phyloP scores from a whole-genome alignment of 345 rosid species.

The Rhodamnia argentea region DNA sequence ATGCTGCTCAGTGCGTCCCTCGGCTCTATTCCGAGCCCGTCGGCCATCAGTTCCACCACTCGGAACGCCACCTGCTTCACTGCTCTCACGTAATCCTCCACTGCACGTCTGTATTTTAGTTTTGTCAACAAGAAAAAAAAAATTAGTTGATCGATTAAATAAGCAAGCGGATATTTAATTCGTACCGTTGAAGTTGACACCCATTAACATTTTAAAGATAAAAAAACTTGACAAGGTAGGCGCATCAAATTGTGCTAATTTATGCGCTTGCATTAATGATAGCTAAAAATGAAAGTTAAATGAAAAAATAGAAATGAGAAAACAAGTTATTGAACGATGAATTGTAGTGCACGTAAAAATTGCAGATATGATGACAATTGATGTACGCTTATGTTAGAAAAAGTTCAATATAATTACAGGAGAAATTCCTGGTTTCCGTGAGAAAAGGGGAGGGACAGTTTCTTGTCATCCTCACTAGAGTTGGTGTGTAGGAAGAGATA shows the following conservation, averaged over 20 bases:
- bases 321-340: neutral
- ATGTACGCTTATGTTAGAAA: neutral
- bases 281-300: neutral
- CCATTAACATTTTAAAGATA: neutral
- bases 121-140: neutral
- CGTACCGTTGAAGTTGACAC: neutral
- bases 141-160: neutral
- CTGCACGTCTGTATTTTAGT: neutral
- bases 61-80: constrained; percentile 16
- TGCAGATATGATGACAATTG: neutral
- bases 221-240: neutral
- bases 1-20: constrained; percentile 17
- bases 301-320: neutral
- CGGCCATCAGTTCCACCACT: constrained; percentile 20
- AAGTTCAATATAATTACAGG: constrained; percentile 20
- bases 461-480: constrained; percentile 8
- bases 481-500: constrained; percentile 48
- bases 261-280: neutral
- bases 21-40: constrained; percentile 18
- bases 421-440: constrained; percentile 25
- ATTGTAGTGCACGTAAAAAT: neutral
- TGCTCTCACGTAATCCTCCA: constrained; percentile 21
- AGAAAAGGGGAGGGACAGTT: constrained; percentile 18
- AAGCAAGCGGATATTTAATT: neutral
- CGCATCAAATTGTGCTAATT: neutral